A percentile compares a stretch with the other conserved stretches of the same genome.
These are phyloP conservation scores for Cutaneotrichosporon curvatum DNA, from an alignment of 1,284 basidiomycete species.

Conservation along the genomic window DNA sequence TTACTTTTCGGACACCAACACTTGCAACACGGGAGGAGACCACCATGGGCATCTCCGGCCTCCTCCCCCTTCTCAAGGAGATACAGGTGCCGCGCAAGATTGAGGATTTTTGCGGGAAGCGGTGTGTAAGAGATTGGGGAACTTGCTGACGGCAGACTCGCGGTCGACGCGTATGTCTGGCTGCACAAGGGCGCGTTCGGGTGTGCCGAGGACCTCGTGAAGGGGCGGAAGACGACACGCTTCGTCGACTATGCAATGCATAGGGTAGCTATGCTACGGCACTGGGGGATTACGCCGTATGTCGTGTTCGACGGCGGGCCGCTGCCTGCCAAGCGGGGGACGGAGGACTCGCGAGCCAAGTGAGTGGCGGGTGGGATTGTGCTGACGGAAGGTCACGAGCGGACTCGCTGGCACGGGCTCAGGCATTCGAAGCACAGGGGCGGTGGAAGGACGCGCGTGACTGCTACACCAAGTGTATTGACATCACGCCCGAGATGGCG, in stretches of 20 bases:
- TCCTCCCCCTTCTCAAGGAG: conserved; percentile 84
- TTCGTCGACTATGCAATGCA: conserved; percentile 97
- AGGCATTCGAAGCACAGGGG: conserved; percentile 66
- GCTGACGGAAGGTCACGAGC: conserved; percentile 43
- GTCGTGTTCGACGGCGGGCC: conserved; percentile 96
- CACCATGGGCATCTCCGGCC: conserved; percentile 85
- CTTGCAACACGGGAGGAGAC: not conserved
- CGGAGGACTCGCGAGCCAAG: conserved; percentile 71
- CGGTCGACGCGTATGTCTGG: conserved; percentile 70
- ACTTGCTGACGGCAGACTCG: conserved; percentile 19
- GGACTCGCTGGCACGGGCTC: conserved; percentile 56
- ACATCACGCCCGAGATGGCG: conserved; percentile 96
- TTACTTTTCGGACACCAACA: conserved; percentile 6
- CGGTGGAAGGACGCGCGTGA: conserved; percentile 75
- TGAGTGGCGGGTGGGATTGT: conserved; percentile 24
- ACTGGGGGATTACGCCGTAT: conserved; percentile 79
- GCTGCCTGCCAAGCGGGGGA: conserved; percentile 86
- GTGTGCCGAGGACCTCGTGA: conserved; percentile 85
- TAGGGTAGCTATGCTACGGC: conserved; percentile 73
- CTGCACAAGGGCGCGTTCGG: conserved; percentile 89
- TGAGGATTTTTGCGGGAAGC: conserved; percentile 72
- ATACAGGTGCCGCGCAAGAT: conserved; percentile 73
- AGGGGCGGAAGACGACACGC: conserved; percentile 72
- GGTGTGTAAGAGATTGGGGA: conserved; percentile 35
- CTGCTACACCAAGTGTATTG: conserved; percentile 80